These are phyloP conservation scores for Sordariomycetes sp. DNA, from an alignment of 2,329 filamentous ascomycete genomes.

Conservation along the genomic window DNA sequence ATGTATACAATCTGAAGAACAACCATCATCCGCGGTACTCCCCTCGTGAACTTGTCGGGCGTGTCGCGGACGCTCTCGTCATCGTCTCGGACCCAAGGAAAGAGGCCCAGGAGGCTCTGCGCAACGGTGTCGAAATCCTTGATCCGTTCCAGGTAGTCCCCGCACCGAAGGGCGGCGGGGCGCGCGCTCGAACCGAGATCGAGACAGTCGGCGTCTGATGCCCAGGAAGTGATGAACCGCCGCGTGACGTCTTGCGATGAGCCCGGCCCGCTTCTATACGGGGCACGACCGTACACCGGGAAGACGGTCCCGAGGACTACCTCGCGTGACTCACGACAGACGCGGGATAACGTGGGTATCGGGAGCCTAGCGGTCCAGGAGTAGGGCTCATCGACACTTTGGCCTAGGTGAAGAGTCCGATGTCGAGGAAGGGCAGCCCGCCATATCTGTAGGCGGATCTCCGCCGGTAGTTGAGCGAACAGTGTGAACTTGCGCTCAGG, in stretches of 20 bases:
- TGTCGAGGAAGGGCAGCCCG: neutral
- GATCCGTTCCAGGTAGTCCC: neutral
- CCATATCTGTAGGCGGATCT: slow-evolving; percentile 4
- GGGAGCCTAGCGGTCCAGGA: slow-evolving; percentile 4
- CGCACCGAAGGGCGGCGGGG: neutral
- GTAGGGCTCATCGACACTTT: slow-evolving; percentile 1
- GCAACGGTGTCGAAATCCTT: neutral
- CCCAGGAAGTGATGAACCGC: neutral
- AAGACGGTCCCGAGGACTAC: neutral
- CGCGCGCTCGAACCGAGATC: neutral
- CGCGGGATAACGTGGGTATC: neutral
- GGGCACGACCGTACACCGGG: neutral
- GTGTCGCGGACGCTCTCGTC: neutral
- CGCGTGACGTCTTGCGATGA: neutral
- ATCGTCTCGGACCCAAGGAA: neutral
- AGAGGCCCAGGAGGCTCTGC: neutral
- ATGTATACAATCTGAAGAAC: slow-evolving; percentile 2
- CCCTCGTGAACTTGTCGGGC: neutral
- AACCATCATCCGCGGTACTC: neutral
- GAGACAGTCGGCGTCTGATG: neutral
- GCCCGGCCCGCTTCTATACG: slow-evolving; percentile 1
- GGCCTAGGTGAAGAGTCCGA: slow-evolving; percentile 2
- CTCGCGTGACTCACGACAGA: slow-evolving; percentile 1
- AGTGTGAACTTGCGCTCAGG: neutral
- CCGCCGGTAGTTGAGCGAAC: neutral